Conservation (phyloP, 495 filamentous ascomycete species). For the Trichocladium antarcticum region DNA sequence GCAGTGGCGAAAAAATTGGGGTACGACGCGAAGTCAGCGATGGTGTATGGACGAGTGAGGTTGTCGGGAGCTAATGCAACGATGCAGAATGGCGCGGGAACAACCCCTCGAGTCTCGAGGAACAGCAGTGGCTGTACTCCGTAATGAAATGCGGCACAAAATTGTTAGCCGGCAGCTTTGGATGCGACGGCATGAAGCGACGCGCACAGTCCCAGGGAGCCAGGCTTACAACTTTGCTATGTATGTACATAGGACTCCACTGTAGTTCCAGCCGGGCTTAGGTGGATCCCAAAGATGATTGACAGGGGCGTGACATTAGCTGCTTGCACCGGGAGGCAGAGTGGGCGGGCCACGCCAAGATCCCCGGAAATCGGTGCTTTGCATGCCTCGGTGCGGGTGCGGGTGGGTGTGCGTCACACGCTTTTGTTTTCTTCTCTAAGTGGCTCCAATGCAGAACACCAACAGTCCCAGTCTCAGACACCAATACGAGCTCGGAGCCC, state of each 20-base stretch:
- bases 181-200: neutral
- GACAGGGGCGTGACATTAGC: neutral
- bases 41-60: neutral
- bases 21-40: neutral
- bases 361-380: neutral
- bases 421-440: neutral
- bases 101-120: slow-evolving; percentile 12
- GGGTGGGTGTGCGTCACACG: neutral
- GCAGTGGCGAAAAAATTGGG: neutral
- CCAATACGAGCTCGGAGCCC: no score
- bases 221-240: no score
- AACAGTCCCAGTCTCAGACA: no score
- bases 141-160: neutral
- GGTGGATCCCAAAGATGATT: neutral
- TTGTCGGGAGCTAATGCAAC: neutral
- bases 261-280: no score
- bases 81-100: neutral
- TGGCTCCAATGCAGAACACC: no score
- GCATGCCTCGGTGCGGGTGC: neutral
- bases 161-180: slow-evolving; percentile 4
- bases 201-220: no score
- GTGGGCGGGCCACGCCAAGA: neutral
- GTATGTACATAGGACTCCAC: no score
- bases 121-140: neutral
- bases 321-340: neutral